Percentiles rank a stretch among this genome's conserved stretches.
These are phyloP conservation scores for Zymoseptoria tritici DNA, from an alignment of 2,329 filamentous ascomycete genomes.

Conservation along the genomic window DNA sequence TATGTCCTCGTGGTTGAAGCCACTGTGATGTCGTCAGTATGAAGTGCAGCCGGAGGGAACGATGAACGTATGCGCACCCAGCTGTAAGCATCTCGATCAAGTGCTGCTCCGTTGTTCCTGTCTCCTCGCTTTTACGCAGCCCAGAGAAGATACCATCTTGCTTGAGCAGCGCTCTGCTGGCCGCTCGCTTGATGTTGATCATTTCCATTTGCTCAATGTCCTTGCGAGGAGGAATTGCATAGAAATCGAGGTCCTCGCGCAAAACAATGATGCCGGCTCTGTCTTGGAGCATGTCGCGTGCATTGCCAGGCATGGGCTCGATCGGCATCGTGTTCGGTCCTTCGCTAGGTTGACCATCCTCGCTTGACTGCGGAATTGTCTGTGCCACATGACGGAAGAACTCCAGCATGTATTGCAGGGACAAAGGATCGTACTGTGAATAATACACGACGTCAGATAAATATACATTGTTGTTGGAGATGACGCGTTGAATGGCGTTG, in stretches of 20 bases:
- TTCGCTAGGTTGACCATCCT: slow-evolving; percentile 33
- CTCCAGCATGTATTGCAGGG: slow-evolving; percentile 97
- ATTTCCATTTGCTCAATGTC: slow-evolving; percentile 85
- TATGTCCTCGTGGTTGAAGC: slow-evolving; percentile 88
- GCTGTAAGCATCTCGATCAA: slow-evolving; percentile 98
- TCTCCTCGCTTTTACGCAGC: slow-evolving; percentile 87
- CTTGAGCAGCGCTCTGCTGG: slow-evolving; percentile 73
- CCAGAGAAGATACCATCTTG: slow-evolving; percentile 97
- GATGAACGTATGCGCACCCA: slow-evolving; percentile 55
- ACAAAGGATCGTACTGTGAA: slow-evolving; percentile 86
- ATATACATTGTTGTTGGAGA: slow-evolving; percentile 43
- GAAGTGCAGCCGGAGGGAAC: neutral
- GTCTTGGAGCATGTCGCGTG: slow-evolving; percentile 72
- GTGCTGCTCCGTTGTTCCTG: slow-evolving; percentile 94
- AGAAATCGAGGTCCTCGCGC: slow-evolving; percentile 94
- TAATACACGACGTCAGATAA: slow-evolving; percentile 49
- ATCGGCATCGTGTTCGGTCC: slow-evolving; percentile 59
- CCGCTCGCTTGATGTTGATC: slow-evolving; percentile 92
- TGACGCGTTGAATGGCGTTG: slow-evolving; percentile 32
- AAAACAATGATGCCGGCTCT: slow-evolving; percentile 94
- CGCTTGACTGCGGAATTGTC: slow-evolving; percentile 75
- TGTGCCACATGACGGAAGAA: slow-evolving; percentile 96
- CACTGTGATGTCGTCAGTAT: slow-evolving; percentile 46
- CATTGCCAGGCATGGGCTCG: slow-evolving; percentile 57
- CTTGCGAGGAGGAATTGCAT: slow-evolving; percentile 78